Percentiles rank a stretch among this genome's conserved stretches.
Evolutionary conservation across 164 flowering plant species (phyloP).

Genomic region (grape (Vitis vinifera)): ASM3070453v1 NC_081810.1:5987001-5987500

Average conservation of each 20-base stretch:
- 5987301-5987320: neutral
- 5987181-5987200: neutral
- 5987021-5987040: slow-evolving; percentile 84
- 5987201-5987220: neutral
- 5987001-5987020: slow-evolving; percentile 75
- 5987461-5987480: too few species aligned
- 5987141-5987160: neutral
- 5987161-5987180: neutral
- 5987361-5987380: too few species aligned
- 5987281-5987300: neutral
- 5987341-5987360: neutral
- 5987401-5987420: too few species aligned
- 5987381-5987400: too few species aligned
- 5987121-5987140: slow-evolving; percentile 2
- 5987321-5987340: neutral
- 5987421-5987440: too few species aligned
- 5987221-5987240: neutral
- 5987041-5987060: slow-evolving; percentile 85
- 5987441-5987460: too few species aligned
- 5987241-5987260: neutral
- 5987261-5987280: neutral
- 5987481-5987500: too few species aligned
- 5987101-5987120: slow-evolving; percentile 1
- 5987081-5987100: slow-evolving; percentile 96
- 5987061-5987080: slow-evolving; percentile 85